Percentiles rank a stretch among this genome's conserved stretches.
These are phyloP conservation scores for Pseudogymnoascus verrucosus DNA, from an alignment of 2,329 filamentous ascomycete genomes.

Conservation along the genomic window DNA sequence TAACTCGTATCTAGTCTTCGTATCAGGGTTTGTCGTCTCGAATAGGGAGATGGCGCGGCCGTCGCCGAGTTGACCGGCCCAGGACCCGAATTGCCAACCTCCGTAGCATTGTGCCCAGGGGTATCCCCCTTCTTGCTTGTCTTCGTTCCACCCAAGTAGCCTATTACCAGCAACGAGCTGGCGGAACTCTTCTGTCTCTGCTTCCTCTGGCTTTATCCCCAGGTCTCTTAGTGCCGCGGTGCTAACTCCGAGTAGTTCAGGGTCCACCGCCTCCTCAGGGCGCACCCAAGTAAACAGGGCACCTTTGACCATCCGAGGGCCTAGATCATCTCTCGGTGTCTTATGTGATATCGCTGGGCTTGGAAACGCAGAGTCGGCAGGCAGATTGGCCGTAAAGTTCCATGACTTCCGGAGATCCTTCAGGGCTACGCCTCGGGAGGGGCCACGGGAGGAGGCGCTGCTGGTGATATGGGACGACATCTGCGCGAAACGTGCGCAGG, in stretches of 20 bases:
- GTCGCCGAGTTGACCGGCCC: constrained; percentile 94
- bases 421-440: constrained; percentile 29
- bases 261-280: constrained; percentile 61
- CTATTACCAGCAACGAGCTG: constrained; percentile 74
- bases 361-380: constrained; percentile 68
- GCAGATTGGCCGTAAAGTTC: constrained; percentile 58
- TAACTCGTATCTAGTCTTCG: constrained; percentile 72
- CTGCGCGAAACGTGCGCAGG: constrained; percentile 33
- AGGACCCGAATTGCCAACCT: constrained; percentile 71
- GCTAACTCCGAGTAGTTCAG: constrained; percentile 77
- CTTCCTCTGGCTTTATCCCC: constrained; percentile 63
- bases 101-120: constrained; percentile 99
- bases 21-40: constrained; percentile 69
- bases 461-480: constrained; percentile 37
- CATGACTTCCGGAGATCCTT: constrained; percentile 56
- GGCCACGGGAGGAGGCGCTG: constrained; percentile 15
- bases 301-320: constrained; percentile 73
- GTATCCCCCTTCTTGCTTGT: constrained; percentile 63
- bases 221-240: constrained; percentile 70
- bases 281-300: constrained; percentile 88
- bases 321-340: constrained; percentile 67
- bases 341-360: constrained; percentile 75
- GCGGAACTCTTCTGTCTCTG: constrained; percentile 64
- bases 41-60: constrained; percentile 92
- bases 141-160: constrained; percentile 69